Base-by-base conservation (phyloP, 2,329 filamentous ascomycete genomes). In the Stemphylium lycopersici region DNA sequence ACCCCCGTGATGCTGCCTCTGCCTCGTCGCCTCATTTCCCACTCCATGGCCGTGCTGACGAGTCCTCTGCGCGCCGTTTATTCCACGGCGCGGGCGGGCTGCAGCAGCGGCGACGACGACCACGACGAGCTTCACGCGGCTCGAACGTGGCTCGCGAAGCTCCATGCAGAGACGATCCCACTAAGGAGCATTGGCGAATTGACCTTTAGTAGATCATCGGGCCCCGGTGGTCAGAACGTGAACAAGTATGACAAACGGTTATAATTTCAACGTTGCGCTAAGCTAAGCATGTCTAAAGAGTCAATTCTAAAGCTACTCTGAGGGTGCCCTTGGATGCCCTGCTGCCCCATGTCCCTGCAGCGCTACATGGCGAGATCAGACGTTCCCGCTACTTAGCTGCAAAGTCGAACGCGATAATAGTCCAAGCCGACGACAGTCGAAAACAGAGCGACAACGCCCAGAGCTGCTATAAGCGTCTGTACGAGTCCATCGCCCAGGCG, bases 181-280 rank as follows among this genome's bases (percentile, higher is more conserved):
- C 49, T 68, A 10, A 79, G 78, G 51, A 77, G 77, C 59, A 78
- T 87, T 52, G 81, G 83, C 65, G 80, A 86, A 56, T 69, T 88
- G 60, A 84, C 80, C 43, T 88, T 86, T 70, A 87, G 84, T 68
- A 79, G 85, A 53, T 87, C 85, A 2, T 86, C 84, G 47, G 86
- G 86, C 3, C 86, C 86, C 15, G 86, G 86, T 45, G 86, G 86
- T 10, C 86, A 88, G 71, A 88, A 88, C 76, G 86, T 88, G 52
- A 88, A 88, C 75, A 88, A 88, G 86, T 88, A 65, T 58, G 63
- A 56, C 59, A 56, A 58, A 56, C 45, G 48, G 33, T 52, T 39
- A 44, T 50, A 39, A 47, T 38, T 49, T 48, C 36, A 42, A 55
- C 55, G 56, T 48, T n/a, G 58, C 61, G 54, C 64, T 60, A 55